Conservation (phyloP, 1,284 basidiomycete genomes). For the Mycosarcoma maydis region DNA sequence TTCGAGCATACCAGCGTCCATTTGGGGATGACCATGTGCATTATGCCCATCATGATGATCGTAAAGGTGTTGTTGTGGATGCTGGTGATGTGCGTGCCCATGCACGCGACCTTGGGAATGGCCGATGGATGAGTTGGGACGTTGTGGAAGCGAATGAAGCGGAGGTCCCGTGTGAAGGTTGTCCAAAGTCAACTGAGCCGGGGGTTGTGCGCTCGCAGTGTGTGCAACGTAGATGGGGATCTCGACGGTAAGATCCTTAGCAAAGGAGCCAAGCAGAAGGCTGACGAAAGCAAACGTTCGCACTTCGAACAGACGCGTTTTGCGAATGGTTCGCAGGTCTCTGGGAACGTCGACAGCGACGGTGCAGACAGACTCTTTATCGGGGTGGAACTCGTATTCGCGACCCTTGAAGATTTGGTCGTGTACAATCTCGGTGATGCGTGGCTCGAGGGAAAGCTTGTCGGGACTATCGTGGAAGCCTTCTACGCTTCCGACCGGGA, state of each 20-base stretch:
- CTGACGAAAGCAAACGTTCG: conserved; percentile 48
- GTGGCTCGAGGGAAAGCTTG: conserved; percentile 49
- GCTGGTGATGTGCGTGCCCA: conserved; percentile 10
- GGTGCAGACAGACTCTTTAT: conserved; percentile 50
- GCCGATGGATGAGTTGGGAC: conserved; percentile 40
- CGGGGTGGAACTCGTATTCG: conserved; percentile 58
- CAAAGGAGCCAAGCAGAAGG: conserved; percentile 55
- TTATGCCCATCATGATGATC: conserved; percentile 17
- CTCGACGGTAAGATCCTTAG: conserved; percentile 59
- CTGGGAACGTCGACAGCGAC: conserved; percentile 55
- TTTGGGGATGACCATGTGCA: conserved; percentile 14
- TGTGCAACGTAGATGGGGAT: conserved; percentile 59
- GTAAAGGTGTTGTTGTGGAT: conserved; percentile 11
- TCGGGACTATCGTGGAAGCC: conserved; percentile 44
- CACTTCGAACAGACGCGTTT: conserved; percentile 59
- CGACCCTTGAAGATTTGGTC: conserved; percentile 56
- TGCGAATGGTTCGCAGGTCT: conserved; percentile 56
- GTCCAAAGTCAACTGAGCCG: conserved; percentile 8
- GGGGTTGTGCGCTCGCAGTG: conserved; percentile 42
- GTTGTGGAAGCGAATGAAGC: conserved; percentile 13
- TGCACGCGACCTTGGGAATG: conserved; percentile 1
- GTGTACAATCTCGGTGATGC: conserved; percentile 59
- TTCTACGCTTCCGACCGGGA: conserved; percentile 48
- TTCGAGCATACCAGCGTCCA: conserved; percentile 34
- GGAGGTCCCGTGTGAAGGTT: conserved; percentile 17